These are phyloP conservation scores for Glycine soja DNA, from an alignment of 306 rosid species.

Conservation along the genomic window DNA sequence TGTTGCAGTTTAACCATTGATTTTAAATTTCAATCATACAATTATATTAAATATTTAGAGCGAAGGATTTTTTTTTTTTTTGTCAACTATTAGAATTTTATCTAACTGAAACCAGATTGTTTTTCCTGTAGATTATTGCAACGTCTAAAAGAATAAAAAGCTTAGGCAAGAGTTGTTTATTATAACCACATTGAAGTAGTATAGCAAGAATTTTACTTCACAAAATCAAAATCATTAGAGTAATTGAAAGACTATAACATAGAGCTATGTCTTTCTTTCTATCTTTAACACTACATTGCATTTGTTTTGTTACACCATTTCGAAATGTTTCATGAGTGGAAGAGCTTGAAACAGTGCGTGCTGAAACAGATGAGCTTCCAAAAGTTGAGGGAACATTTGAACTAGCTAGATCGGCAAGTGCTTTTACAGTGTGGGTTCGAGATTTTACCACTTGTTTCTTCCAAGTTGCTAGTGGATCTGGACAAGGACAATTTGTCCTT, in stretches of 20 bases:
- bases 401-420: background rate
- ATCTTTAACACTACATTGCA: background rate
- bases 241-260: background rate
- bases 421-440: background rate
- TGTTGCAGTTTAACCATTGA: too few species aligned
- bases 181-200: slow-evolving; percentile 40
- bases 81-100: too few species aligned
- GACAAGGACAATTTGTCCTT: background rate
- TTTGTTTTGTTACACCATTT: background rate
- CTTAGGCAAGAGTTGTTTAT: too few species aligned
- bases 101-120: too few species aligned
- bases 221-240: slow-evolving; percentile 45
- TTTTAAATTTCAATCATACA: too few species aligned
- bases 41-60: too few species aligned
- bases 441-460: background rate
- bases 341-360: background rate
- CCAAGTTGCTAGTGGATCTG: background rate
- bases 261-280: slow-evolving; percentile 1
- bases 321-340: background rate
- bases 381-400: slow-evolving; percentile 3
- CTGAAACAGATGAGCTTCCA: background rate
- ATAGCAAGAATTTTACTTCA: slow-evolving; percentile 50
- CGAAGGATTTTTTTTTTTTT: too few species aligned
- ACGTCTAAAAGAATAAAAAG: too few species aligned
- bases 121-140: too few species aligned